Evolutionary conservation across 1,139 yeast genomes (phyloP), one percentile per base, ranked within the genome.

Genomic region (Pichia sp.): DNA sequence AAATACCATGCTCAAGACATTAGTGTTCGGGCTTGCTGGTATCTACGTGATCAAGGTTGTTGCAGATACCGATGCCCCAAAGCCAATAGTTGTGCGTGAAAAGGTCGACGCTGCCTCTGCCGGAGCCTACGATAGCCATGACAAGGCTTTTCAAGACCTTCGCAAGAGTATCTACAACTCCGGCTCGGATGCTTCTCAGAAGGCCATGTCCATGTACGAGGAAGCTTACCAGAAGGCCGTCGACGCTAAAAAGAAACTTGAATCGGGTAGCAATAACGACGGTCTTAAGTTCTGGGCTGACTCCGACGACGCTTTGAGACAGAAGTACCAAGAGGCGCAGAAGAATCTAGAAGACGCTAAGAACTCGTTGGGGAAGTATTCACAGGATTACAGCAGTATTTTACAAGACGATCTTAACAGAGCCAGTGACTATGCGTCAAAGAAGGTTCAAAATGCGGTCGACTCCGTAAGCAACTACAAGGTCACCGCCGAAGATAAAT

Each of bases 371-470:
- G 38, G 38, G 5, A 34, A 34, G 38, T 34, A 34, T 10, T 34
- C 38, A 3, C 38, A 34, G 8, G 38, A 34, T 13, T 34, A 34
- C 38, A 34, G 11, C n/a, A 34, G 38, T 34, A 34, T 34, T 8
- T 10, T 34, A 34, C 38, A 34, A 10, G 38, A 34, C n/a, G 38
- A 34, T 10, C 44, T 66, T 62, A 45, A 41, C 36, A 53, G 50
- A 40, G 79, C 78, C 1, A 67, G 72, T 38, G 68, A 65, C 36
- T 69, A 71, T 56, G 73, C 78, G 4, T 64, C 65, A 38, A 79
- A 75, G 31, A 75, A 74, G 57, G 23, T 45, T 32, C 38, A 45
- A 31, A 7, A 29, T 5, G 38, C 26, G 11, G 11, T 45, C 1
- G 48, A 45, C 23, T 15, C 48, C 4, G 65, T 67, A 46, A 70